A percentile compares a stretch with the other conserved stretches of the same genome.
phyloP scores from a whole-genome alignment of 345 rosid species.

The Euclidium syriacum region DNA sequence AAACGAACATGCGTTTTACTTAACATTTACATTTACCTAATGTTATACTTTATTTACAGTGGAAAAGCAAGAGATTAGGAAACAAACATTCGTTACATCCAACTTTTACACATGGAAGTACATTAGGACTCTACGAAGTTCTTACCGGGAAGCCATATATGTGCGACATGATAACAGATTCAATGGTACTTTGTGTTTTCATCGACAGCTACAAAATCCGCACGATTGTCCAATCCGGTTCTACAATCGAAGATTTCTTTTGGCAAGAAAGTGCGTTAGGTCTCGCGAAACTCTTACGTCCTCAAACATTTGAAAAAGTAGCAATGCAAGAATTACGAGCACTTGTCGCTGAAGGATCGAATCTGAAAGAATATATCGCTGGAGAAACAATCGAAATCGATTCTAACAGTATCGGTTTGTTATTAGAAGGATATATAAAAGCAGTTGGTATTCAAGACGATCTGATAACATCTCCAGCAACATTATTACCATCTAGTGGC shows the following conservation, averaged over 20 bases:
- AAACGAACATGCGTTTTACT: no score
- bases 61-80: constrained; percentile 63
- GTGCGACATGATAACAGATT: constrained; percentile 73
- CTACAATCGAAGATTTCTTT: constrained; percentile 61
- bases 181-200: constrained; percentile 70
- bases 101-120: constrained; percentile 82
- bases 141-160: constrained; percentile 69
- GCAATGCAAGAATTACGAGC: constrained; percentile 76
- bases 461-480: constrained; percentile 60
- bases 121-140: constrained; percentile 86
- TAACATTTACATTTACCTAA: no score
- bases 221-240: constrained; percentile 51
- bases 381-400: constrained; percentile 75
- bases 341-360: constrained; percentile 63
- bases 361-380: constrained; percentile 43
- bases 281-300: constrained; percentile 74
- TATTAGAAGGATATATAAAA: constrained; percentile 76
- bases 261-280: constrained; percentile 97
- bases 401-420: constrained; percentile 55
- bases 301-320: constrained; percentile 79
- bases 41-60: constrained; percentile 40
- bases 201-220: constrained; percentile 56
- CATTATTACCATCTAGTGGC: constrained; percentile 41
- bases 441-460: constrained; percentile 52
- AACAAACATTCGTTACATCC: constrained; percentile 86